Evolutionary conservation across 2,329 filamentous ascomycete species (phyloP).

Genomic region (Trichoderma endophyticum): DNA sequence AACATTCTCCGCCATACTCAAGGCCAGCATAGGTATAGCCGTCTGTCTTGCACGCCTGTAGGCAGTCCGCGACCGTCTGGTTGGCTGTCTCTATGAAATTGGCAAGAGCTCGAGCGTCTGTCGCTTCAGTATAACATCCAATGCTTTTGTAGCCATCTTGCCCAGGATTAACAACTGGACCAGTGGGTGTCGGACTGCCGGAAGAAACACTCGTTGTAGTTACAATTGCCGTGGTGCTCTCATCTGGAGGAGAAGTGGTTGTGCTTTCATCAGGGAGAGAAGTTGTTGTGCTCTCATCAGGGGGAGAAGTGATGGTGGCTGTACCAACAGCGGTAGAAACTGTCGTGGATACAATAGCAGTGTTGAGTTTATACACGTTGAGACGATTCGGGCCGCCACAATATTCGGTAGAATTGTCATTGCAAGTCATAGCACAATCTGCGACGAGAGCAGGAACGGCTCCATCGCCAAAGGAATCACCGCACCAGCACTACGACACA

Average conservation of each 20-base stretch:
- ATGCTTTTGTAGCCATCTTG: slow-evolving; percentile 30
- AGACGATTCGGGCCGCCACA: slow-evolving; percentile 37
- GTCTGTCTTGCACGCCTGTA: slow-evolving; percentile 32
- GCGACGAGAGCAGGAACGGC: slow-evolving; percentile 29
- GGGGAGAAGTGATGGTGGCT: slow-evolving; percentile 26
- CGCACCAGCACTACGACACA: slow-evolving; percentile 36
- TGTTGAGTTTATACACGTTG: slow-evolving; percentile 34
- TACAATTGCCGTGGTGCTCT: slow-evolving; percentile 30
- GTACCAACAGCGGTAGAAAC: slow-evolving; percentile 22
- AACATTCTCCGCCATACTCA: slow-evolving; percentile 42
- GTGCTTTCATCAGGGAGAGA: neutral
- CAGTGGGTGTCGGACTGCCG: slow-evolving; percentile 25
- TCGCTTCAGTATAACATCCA: slow-evolving; percentile 38
- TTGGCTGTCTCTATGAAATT: slow-evolving; percentile 25
- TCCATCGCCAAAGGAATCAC: slow-evolving; percentile 29
- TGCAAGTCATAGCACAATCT: slow-evolving; percentile 37
- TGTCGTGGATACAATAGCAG: neutral
- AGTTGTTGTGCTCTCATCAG: no score
- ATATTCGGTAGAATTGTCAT: slow-evolving; percentile 37
- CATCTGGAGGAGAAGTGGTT: neutral
- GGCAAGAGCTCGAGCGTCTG: slow-evolving; percentile 32
- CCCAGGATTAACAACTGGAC: slow-evolving; percentile 4
- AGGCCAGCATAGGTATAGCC: slow-evolving; percentile 34
- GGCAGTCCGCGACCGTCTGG: slow-evolving; percentile 34
- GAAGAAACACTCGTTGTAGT: slow-evolving; percentile 26